Conservation (phyloP, 169 alveolate species). For the Plasmodium adleri region DNA sequence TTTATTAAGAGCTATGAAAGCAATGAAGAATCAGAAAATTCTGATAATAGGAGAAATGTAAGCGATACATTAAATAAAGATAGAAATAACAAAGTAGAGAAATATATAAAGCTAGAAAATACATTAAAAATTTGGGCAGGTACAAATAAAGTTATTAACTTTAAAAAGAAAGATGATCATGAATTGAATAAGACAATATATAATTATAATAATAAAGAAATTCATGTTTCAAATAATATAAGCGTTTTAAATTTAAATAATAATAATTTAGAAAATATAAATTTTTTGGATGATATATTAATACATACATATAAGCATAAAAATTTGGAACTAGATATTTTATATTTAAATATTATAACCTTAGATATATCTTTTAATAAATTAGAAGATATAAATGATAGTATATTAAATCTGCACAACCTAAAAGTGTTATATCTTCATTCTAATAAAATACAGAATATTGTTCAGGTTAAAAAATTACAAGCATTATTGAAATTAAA, state of each 20-base stretch:
- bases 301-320: slow-evolving; percentile 24
- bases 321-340: slow-evolving; percentile 2
- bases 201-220: slow-evolving; percentile 59
- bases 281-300: slow-evolving; percentile 32
- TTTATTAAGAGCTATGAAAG: slow-evolving; percentile 32
- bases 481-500: slow-evolving; percentile 28
- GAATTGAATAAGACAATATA: slow-evolving; percentile 57
- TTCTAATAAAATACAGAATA: slow-evolving; percentile 51
- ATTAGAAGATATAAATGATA: slow-evolving; percentile 15
- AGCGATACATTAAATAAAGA: slow-evolving; percentile 44
- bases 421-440: slow-evolving; percentile 50
- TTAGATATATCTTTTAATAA: slow-evolving; percentile 64
- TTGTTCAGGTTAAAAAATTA: slow-evolving; percentile 28
- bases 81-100: slow-evolving; percentile 31
- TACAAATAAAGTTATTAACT: slow-evolving; percentile 51
- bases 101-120: slow-evolving; percentile 42
- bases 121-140: slow-evolving; percentile 72
- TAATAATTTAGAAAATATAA: slow-evolving; percentile 36
- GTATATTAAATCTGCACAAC: slow-evolving; percentile 25
- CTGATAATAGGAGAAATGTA: slow-evolving; percentile 45
- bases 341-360: slow-evolving; percentile 48
- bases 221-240: slow-evolving; percentile 34
- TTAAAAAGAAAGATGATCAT: slow-evolving; percentile 27
- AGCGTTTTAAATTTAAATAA: slow-evolving; percentile 60
- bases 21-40: slow-evolving; percentile 50